Percentiles rank a stretch among this genome's conserved stretches.
Evolutionary conservation across 2,329 filamentous ascomycete species (phyloP).

Genomic region (Cladosporium colombiae): DNA sequence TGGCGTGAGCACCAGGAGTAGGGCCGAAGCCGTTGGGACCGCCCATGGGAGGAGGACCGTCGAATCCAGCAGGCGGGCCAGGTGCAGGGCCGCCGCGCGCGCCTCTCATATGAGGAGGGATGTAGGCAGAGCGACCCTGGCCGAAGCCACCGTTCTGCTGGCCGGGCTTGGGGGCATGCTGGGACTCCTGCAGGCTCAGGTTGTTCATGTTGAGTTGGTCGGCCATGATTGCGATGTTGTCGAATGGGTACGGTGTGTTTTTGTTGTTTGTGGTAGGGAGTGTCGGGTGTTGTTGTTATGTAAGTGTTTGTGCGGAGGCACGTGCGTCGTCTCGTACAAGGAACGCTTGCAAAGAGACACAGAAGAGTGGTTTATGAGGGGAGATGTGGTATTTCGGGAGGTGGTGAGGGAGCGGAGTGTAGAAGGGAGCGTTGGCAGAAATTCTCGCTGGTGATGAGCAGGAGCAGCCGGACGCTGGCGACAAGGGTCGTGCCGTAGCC

Average conservation of each 20-base stretch:
- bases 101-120: constrained; percentile 78
- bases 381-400: background rate
- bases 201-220: constrained; percentile 82
- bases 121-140: constrained; percentile 68
- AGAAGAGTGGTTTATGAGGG: constrained; percentile 5
- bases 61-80: constrained; percentile 54
- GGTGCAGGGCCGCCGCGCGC: constrained; percentile 39
- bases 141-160: constrained; percentile 48
- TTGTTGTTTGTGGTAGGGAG: constrained; percentile 7
- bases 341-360: constrained; percentile 23
- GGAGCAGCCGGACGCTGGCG: background rate
- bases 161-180: constrained; percentile 53
- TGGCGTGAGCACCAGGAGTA: constrained; percentile 61
- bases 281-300: constrained; percentile 10
- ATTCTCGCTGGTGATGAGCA: background rate
- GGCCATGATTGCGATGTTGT: constrained; percentile 57
- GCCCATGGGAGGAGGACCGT: constrained; percentile 46
- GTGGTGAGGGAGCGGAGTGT: constrained; percentile 9
- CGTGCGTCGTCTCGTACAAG: constrained; percentile 21
- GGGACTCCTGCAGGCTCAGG: constrained; percentile 68
- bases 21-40: constrained; percentile 66
- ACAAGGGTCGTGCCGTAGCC: background rate
- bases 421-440: constrained; percentile 7
- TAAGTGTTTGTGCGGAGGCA: constrained; percentile 17
- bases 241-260: constrained; percentile 3